A percentile compares a stretch with the other conserved stretches of the same genome.
Conservation (phyloP, 1,284 basidiomycete species). For the Cutaneotrichosporon cutaneum region DNA sequence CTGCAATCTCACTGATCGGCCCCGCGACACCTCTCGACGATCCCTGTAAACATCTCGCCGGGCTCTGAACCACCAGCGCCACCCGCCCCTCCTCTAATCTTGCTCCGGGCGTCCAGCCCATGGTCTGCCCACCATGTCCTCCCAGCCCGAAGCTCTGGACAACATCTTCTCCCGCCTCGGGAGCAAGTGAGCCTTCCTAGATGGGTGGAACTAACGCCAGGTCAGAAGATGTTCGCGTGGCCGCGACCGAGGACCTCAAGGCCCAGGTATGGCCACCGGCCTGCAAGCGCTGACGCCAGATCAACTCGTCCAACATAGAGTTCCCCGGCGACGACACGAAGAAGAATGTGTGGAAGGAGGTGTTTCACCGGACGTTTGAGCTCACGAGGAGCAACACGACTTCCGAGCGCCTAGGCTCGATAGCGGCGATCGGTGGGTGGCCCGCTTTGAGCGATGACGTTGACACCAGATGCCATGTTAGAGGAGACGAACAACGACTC, state of each 20-base stretch:
- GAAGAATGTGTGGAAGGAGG: constrained; percentile 53
- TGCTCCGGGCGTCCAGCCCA: constrained; percentile 10
- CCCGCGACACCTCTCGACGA: not conserved
- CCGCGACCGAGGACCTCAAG: constrained; percentile 35
- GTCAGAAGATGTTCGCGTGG: constrained; percentile 19
- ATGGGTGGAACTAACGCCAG: constrained; percentile 4
- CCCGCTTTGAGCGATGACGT: not conserved
- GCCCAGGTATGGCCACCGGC: constrained; percentile 29
- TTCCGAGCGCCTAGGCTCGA: constrained; percentile 55
- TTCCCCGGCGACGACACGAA: constrained; percentile 48
- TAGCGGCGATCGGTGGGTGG: constrained; percentile 53
- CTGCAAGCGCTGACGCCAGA: constrained; percentile 21
- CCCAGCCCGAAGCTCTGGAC: constrained; percentile 47
- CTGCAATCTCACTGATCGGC: not conserved
- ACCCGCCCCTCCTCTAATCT: not conserved
- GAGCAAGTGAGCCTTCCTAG: constrained; percentile 32
- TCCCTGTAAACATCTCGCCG: not conserved
- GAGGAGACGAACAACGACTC: constrained; percentile 48
- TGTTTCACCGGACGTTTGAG: constrained; percentile 56
- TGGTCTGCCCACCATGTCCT: constrained; percentile 35
- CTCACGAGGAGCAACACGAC: constrained; percentile 54
- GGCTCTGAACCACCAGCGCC: not conserved
- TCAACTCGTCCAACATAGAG: constrained; percentile 45
- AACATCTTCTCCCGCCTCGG: constrained; percentile 45
- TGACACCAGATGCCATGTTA: constrained; percentile 40